phyloP scores from a whole-genome alignment of 2,329 filamentous ascomycete genomes.

The Cordyceps tenuipes region DNA sequence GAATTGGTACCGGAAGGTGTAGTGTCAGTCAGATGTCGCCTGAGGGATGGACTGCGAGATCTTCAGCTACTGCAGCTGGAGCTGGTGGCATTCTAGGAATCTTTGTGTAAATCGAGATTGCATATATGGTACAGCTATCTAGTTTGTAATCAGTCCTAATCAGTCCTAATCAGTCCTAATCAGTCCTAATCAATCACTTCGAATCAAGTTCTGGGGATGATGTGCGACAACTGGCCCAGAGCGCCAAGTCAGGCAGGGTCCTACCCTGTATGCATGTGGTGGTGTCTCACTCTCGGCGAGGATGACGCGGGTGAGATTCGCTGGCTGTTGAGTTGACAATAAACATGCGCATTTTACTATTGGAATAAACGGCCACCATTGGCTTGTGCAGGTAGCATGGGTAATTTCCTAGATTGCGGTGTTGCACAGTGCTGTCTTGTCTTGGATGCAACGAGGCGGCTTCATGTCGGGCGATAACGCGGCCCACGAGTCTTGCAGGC shows the following conservation, averaged over 20 bases:
- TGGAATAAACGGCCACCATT: too few relatives aligned
- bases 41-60: too few relatives aligned
- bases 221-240: too few relatives aligned
- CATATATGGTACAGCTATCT: background rate
- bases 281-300: too few relatives aligned
- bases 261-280: too few relatives aligned
- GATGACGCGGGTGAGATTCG: too few relatives aligned
- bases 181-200: background rate
- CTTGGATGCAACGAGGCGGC: background rate
- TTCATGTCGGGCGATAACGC: too few relatives aligned
- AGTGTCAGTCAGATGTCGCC: background rate
- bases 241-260: background rate
- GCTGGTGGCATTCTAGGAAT: background rate
- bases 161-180: too few relatives aligned
- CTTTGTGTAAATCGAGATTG: background rate
- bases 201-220: background rate
- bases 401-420: background rate
- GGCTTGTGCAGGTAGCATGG: background rate
- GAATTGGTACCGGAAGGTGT: conserved; percentile 34
- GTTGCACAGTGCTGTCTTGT: background rate
- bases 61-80: background rate
- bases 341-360: background rate
- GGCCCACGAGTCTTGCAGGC: too few relatives aligned
- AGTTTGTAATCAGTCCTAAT: background rate
- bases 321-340: too few relatives aligned